Conservation (phyloP, 2,329 filamentous ascomycete species). For the Colletotrichum phormii region DNA sequence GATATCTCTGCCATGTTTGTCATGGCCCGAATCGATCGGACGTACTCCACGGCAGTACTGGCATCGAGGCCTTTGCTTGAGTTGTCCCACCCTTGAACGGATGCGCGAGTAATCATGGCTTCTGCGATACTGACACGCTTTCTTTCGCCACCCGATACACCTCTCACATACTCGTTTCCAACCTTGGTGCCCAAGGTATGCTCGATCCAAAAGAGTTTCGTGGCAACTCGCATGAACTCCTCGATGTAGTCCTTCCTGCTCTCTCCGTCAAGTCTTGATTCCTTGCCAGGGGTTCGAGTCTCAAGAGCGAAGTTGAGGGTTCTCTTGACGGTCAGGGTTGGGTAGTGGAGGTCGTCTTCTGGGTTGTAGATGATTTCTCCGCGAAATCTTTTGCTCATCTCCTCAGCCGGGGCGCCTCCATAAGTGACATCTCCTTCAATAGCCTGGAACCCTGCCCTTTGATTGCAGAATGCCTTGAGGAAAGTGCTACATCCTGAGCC, state of each 20-base stretch:
- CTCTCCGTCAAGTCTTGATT: constrained; percentile 67
- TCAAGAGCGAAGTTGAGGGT: constrained; percentile 76
- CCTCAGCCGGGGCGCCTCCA: constrained; percentile 58
- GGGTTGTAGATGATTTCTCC: constrained; percentile 76
- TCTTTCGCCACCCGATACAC: constrained; percentile 72
- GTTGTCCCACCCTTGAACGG: constrained; percentile 79
- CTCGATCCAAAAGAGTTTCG: constrained; percentile 77
- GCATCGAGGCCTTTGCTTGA: constrained; percentile 74
- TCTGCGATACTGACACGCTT: constrained; percentile 84
- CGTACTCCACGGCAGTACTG: constrained; percentile 74
- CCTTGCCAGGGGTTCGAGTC: constrained; percentile 66
- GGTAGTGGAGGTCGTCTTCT: constrained; percentile 76
- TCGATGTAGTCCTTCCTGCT: constrained; percentile 65
- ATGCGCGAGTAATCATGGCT: constrained; percentile 70
- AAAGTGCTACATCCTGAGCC: constrained; percentile 68
- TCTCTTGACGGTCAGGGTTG: constrained; percentile 74
- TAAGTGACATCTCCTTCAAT: constrained; percentile 76
- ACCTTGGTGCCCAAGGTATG: constrained; percentile 76
- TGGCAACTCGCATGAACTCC: constrained; percentile 69
- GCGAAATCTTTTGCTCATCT: constrained; percentile 65
- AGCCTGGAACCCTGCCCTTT: constrained; percentile 71
- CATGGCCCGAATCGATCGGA: constrained; percentile 71
- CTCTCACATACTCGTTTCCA: constrained; percentile 73
- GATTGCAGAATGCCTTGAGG: constrained; percentile 75
- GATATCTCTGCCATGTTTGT: constrained; percentile 72